Base-by-base conservation (phyloP, 148 eudicot genomes). In the Rhododendron williamsianum region DNA sequence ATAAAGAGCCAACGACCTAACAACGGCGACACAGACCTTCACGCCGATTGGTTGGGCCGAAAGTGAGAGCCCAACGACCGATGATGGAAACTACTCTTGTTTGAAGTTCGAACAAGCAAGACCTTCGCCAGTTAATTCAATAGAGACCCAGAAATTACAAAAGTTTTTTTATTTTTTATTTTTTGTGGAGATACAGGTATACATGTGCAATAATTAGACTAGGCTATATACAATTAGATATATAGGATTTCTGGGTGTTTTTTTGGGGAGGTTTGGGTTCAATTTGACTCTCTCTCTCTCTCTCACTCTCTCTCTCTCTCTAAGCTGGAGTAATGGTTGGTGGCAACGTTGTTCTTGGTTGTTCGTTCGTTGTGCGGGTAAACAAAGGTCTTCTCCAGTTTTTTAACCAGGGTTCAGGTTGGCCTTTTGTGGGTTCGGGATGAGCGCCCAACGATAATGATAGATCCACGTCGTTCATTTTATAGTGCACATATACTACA, bases 31-130 rank as follows among this genome's bases (percentile, higher is more conserved):
- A 72, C 6, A 35, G 76, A 82, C 76, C 19, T 54, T 54, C 60
- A 54, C 60, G 43, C 56, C 84, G 84, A 83, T 83, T 60, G 4
- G 71, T 54, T 43, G 49, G 25, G 19, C 58, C 13, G 84, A 83
- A 46, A 83, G 78, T 2, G 84, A 83, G 60, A 48, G 76, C n/a
- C 33, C 78, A 83, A 83, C 84, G 58, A 27, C 76, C 76, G 84
- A 67, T 82, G 46, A 11, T 58, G 8, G 2, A 46, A 67, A 83
- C 78, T 11, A 81, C 36, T 48, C 12, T 71, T 71, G 35, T 67
- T 71, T 30, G 4, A 65, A n/a, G 67, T 4, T n/a, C 33, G 19
- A 58, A 54, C 49, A 60, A 60, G 23, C 51, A 21, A 54, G 23
- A 38, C 74, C 52, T 60, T 41, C 84, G 43, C 84, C 33, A 5